phyloP scores from a whole-genome alignment of 352 stramenopile species.

The Phytophthora tentaculata region DNA sequence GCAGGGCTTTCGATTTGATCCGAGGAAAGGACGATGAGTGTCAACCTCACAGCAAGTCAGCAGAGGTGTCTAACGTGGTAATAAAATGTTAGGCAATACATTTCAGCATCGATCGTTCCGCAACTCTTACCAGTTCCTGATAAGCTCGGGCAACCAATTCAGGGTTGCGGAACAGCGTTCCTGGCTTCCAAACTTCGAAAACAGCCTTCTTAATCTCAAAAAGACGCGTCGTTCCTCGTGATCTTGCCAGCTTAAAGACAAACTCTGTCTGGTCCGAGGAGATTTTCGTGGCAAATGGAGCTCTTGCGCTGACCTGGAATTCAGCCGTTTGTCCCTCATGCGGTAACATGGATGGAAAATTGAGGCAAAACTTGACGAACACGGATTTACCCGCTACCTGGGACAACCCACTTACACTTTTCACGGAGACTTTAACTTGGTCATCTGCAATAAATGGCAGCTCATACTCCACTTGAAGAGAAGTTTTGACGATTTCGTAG shows the following conservation, averaged over 20 bases:
- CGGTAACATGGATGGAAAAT: constrained; percentile 60
- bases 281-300: constrained; percentile 37
- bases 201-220: constrained; percentile 83
- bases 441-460: constrained; percentile 53
- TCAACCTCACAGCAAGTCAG: constrained; percentile 58
- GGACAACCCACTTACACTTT: constrained; percentile 50
- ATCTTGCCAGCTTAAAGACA: constrained; percentile 60
- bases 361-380: constrained; percentile 80
- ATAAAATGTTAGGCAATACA: constrained; percentile 2
- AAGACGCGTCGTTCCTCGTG: constrained; percentile 70
- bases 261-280: constrained; percentile 39
- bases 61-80: constrained; percentile 48
- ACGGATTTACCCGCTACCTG: constrained; percentile 54
- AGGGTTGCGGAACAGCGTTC: constrained; percentile 66
- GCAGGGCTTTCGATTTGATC: constrained; percentile 68
- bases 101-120: background rate
- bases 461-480: constrained; percentile 53
- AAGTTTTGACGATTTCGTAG: constrained; percentile 50
- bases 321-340: constrained; percentile 66
- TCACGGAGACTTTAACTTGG: constrained; percentile 57
- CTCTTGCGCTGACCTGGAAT: constrained; percentile 39
- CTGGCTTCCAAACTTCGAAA: constrained; percentile 79
- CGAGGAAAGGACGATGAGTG: constrained; percentile 66
- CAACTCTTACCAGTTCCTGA: constrained; percentile 59
- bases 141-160: constrained; percentile 72